Conservation (phyloP, 2,329 filamentous ascomycete species). For the Ceratocystis huliohia region DNA sequence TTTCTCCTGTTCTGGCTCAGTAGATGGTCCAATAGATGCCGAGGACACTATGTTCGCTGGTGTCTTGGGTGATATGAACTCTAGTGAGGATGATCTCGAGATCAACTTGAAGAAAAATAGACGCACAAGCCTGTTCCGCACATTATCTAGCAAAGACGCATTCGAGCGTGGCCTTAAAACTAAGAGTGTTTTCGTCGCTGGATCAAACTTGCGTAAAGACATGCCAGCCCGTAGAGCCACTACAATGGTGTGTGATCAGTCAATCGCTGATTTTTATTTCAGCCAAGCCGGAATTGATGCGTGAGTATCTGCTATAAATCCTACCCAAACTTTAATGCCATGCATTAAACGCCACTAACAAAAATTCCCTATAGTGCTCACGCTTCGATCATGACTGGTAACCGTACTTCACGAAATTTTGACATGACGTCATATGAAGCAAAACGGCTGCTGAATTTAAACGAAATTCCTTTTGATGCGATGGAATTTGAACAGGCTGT, state of each 20-base stretch:
- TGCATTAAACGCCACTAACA: background rate
- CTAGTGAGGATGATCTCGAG: constrained; percentile 8
- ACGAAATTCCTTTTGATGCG: constrained; percentile 26
- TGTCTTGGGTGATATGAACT: constrained; percentile 16
- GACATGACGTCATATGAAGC: constrained; percentile 35
- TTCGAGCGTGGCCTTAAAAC: constrained; percentile 5
- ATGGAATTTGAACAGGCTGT: constrained; percentile 28
- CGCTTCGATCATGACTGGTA: constrained; percentile 22
- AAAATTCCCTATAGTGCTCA: constrained; percentile 9
- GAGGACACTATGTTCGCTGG: constrained; percentile 19
- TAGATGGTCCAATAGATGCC: background rate
- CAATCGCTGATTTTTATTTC: constrained; percentile 17
- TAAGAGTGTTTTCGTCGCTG: constrained; percentile 15
- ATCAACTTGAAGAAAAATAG: constrained; percentile 14
- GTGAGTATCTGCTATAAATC: constrained; percentile 11
- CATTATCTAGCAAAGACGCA: constrained; percentile 14
- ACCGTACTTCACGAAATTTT: constrained; percentile 33
- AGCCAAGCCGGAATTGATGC: constrained; percentile 18
- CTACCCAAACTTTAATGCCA: background rate
- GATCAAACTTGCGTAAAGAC: background rate
- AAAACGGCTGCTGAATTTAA: constrained; percentile 33
- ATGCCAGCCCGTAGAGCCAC: constrained; percentile 11
- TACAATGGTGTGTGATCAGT: constrained; percentile 9
- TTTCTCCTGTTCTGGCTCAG: constrained; percentile 8
- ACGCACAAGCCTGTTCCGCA: constrained; percentile 17